phyloP scores from a whole-genome alignment of 768 basidiomycete species.

The Boletus rubescentipes region DNA sequence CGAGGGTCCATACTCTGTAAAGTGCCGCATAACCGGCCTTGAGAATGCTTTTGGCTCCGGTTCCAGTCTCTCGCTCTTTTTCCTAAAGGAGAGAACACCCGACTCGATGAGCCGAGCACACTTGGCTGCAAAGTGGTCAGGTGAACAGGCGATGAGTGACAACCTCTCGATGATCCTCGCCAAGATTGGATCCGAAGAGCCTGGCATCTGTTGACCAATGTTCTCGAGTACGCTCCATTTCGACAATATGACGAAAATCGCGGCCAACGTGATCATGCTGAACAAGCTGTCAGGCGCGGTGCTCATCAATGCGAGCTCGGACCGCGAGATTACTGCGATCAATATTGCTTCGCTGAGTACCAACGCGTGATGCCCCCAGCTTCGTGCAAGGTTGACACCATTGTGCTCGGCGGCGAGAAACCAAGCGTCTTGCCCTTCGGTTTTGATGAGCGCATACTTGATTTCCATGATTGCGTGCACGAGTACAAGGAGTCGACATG shows the following conservation, averaged over 20 bases:
- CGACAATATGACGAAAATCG: slow-evolving; percentile 41
- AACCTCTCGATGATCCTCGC: slow-evolving; percentile 36
- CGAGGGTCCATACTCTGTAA: slow-evolving; percentile 19
- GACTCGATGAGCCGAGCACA: slow-evolving; percentile 43
- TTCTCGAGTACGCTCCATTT: slow-evolving; percentile 43
- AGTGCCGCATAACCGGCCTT: slow-evolving; percentile 21
- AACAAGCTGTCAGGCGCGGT: slow-evolving; percentile 44
- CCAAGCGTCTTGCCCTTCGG: slow-evolving; percentile 27
- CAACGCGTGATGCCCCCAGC: slow-evolving; percentile 41
- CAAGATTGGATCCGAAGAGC: slow-evolving; percentile 39
- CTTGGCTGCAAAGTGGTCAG: slow-evolving; percentile 41
- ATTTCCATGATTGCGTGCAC: slow-evolving; percentile 35
- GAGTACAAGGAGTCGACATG: slow-evolving; percentile 39
- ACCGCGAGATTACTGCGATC: slow-evolving; percentile 32
- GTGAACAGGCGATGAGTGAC: slow-evolving; percentile 34
- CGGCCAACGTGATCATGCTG: slow-evolving; percentile 43
- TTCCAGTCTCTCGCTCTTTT: slow-evolving; percentile 26
- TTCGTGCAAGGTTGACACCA: slow-evolving; percentile 33
- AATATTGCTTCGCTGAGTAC: slow-evolving; percentile 39
- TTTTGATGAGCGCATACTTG: slow-evolving; percentile 23
- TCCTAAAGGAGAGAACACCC: slow-evolving; percentile 31
- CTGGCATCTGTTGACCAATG: slow-evolving; percentile 33
- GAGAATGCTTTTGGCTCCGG: slow-evolving; percentile 21
- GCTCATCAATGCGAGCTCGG: slow-evolving; percentile 36
- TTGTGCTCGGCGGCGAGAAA: slow-evolving; percentile 32